These are phyloP conservation scores for Luffa acutangula DNA, from an alignment of 306 rosid species.

Conservation along the genomic window DNA sequence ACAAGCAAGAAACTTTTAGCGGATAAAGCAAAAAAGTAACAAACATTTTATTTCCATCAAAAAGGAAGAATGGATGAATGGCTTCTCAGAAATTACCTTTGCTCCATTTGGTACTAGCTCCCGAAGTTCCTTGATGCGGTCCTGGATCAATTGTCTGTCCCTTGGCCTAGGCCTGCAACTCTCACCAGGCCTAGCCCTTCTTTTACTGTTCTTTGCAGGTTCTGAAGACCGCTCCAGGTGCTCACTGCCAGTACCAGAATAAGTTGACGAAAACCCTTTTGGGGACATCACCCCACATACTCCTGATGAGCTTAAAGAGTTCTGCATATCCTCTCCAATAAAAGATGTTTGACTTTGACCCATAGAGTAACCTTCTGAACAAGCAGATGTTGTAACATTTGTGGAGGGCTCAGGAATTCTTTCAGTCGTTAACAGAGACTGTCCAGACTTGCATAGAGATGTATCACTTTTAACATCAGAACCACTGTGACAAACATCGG, in stretches of 20 bases:
- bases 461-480: conserved; percentile 43
- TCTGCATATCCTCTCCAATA: conserved; percentile 43
- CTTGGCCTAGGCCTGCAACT: conserved; percentile 93
- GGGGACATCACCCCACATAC: conserved; percentile 53
- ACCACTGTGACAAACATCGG: conserved; percentile 48
- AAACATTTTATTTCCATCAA: background rate
- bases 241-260: conserved; percentile 60
- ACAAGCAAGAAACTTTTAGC: conserved; percentile 12
- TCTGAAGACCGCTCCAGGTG: conserved; percentile 66
- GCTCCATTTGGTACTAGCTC: conserved; percentile 91
- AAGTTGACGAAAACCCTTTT: conserved; percentile 64
- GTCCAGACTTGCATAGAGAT: conserved; percentile 49
- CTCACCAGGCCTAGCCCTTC: conserved; percentile 88
- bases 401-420: conserved; percentile 52
- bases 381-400: conserved; percentile 29
- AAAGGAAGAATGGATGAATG: background rate
- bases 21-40: background rate
- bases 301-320: conserved; percentile 67
- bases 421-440: conserved; percentile 52
- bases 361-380: conserved; percentile 48
- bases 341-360: conserved; percentile 53
- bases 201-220: conserved; percentile 68
- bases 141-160: conserved; percentile 97
- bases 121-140: conserved; percentile 91
- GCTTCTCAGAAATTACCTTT: conserved; percentile 39